Evolutionary conservation across 1,284 basidiomycete species (phyloP).

Genomic region (Fomitopsis betulina): DNA sequence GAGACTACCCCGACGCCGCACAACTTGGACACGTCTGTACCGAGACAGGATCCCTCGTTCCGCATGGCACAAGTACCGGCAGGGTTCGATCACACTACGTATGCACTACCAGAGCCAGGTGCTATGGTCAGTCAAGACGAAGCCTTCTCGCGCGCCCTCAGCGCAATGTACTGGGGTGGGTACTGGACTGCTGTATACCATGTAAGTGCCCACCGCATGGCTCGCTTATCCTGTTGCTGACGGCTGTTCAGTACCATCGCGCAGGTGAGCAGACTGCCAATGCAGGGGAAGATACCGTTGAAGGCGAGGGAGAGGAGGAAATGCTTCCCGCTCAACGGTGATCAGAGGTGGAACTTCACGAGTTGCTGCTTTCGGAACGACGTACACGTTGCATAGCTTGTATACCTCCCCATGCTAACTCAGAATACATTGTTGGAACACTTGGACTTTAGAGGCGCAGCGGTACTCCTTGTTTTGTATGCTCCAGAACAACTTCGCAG

Average conservation of each 20-base stretch:
- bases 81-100: conserved; percentile 14
- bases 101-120: conserved; percentile 27
- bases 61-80: conserved; percentile 24
- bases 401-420: no score
- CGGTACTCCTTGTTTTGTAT: no score
- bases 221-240: background rate
- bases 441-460: no score
- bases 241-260: conserved; percentile 10
- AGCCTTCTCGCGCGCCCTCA: conserved; percentile 66
- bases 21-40: conserved; percentile 66
- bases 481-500: no score
- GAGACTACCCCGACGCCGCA: conserved; percentile 44
- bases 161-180: conserved; percentile 78
- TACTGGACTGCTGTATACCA: conserved; percentile 84
- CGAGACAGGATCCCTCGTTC: conserved; percentile 61
- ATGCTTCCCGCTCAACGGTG: background rate
- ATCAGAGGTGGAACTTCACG: no score
- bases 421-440: no score
- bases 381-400: no score
- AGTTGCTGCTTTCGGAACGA: no score
- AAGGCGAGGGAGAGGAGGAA: background rate
- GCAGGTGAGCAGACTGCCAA: background rate
- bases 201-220: conserved; percentile 29
- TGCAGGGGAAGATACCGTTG: background rate
- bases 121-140: conserved; percentile 57